Conservation (phyloP, 176 grass and related monocot species). For the Paspalum notatum region DNA sequence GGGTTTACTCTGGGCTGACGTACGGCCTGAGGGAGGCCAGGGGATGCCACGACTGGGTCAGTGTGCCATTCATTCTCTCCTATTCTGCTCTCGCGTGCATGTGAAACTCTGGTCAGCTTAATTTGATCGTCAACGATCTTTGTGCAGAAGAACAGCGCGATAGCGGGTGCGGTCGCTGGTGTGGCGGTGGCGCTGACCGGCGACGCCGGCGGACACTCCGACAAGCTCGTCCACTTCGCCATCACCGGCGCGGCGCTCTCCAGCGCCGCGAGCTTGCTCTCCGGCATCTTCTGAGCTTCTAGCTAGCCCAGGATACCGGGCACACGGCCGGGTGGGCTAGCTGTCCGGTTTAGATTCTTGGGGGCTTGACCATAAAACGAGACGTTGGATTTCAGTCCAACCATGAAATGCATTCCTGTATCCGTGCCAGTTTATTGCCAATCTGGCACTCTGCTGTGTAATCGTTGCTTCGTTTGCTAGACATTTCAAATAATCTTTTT, state of each 20-base stretch:
- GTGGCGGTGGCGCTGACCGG: conserved; percentile 64
- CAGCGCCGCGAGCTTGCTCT: conserved; percentile 68
- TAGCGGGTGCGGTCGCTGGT: conserved; percentile 78
- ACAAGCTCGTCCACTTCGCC: conserved; percentile 78
- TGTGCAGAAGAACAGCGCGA: conserved; percentile 71
- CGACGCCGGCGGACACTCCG: conserved; percentile 47
- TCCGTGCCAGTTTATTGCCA: not conserved
- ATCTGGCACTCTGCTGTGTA: not conserved
- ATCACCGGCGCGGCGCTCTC: conserved; percentile 86
- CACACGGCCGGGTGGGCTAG: not conserved
- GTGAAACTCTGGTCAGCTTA: not conserved
- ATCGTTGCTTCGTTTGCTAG: not conserved
- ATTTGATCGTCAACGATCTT: not conserved
- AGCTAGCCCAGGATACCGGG: not conserved
- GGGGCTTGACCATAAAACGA: conserved; percentile 2
- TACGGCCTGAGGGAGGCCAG: conserved; percentile 82
- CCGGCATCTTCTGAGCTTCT: conserved; percentile 64
- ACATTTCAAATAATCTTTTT: not conserved
- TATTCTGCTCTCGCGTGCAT: not conserved
- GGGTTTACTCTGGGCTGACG: conserved; percentile 77
- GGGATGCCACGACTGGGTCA: conserved; percentile 82
- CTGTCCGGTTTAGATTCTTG: not conserved
- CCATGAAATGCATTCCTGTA: not conserved
- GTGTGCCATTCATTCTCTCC: not conserved
- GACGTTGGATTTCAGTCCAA: conserved; percentile 19